Evolutionary conservation across 176 grass and related monocot species (phyloP).

Genomic region (Poa pratensis): DNA sequence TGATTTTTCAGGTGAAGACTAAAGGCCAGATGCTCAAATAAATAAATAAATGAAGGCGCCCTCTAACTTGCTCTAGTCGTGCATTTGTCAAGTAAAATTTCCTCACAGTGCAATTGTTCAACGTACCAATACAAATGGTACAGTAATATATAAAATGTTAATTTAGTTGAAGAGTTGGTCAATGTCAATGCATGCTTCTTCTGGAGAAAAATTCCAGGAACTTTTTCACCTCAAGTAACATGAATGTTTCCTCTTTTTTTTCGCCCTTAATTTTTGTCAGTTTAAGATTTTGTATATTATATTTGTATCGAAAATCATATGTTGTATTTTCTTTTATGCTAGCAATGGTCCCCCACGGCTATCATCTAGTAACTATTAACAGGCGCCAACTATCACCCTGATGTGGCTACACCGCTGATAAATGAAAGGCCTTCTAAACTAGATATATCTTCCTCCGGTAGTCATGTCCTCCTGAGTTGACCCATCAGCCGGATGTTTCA

Average conservation of each 20-base stretch:
- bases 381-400: too few species aligned
- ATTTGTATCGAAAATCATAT: too few species aligned
- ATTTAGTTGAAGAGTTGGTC: not conserved
- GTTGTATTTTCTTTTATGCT: too few species aligned
- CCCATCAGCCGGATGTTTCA: not conserved
- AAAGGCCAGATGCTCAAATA: not conserved
- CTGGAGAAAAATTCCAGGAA: too few species aligned
- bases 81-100: not conserved
- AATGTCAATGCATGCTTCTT: not conserved
- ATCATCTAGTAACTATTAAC: too few species aligned
- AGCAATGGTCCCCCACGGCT: too few species aligned
- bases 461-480: constrained; percentile 8
- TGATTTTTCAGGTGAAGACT: not conserved
- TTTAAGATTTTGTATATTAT: too few species aligned
- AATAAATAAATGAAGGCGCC: not conserved
- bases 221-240: too few species aligned
- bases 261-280: too few species aligned
- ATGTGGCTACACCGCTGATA: too few species aligned
- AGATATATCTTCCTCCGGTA: not conserved
- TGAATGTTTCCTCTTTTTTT: too few species aligned
- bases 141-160: not conserved
- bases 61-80: not conserved
- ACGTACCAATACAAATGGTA: too few species aligned
- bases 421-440: not conserved
- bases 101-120: not conserved